Evolutionary conservation across 192 early-diverging fungal genomes (phyloP).

Genomic region (Mortierella claussenii): DNA sequence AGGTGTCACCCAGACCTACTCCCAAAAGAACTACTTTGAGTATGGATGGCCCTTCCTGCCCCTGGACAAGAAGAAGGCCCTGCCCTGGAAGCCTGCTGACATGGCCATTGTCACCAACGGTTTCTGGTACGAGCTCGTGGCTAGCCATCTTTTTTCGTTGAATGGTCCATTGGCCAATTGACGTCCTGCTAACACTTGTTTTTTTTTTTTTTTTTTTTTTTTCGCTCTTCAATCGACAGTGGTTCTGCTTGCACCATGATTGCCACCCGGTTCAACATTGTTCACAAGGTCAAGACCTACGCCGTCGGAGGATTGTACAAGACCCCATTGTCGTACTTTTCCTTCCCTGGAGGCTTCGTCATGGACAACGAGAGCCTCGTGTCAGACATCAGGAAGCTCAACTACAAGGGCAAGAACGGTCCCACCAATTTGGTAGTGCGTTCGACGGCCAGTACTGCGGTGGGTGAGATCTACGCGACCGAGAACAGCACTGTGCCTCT

Average conservation of each 20-base stretch:
- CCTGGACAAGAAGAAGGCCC: constrained; percentile 35
- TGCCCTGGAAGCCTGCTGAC: constrained; percentile 50
- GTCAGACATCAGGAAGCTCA: constrained; percentile 9
- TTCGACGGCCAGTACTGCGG: constrained; percentile 6
- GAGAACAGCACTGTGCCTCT: constrained; percentile 38
- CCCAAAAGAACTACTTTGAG: constrained; percentile 35
- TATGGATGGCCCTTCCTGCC: constrained; percentile 41
- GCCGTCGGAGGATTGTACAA: constrained; percentile 48
- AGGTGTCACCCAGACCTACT: constrained; percentile 17
- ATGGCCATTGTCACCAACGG: constrained; percentile 55
- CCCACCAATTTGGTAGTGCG: constrained; percentile 12
- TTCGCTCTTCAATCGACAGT: background rate
- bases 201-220: no score
- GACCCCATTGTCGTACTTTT: constrained; percentile 39
- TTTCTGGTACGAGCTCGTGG: constrained; percentile 16
- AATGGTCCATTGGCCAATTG: no score
- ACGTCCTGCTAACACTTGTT: background rate
- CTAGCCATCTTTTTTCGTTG: background rate
- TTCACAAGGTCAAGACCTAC: constrained; percentile 50
- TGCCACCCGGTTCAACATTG: constrained; percentile 42
- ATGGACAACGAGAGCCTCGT: constrained; percentile 38
- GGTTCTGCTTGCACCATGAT: constrained; percentile 53
- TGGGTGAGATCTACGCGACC: constrained; percentile 45
- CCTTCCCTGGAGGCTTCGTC: constrained; percentile 54
- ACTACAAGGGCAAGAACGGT: constrained; percentile 22